phyloP scores from a whole-genome alignment of 208 protist genomes.

The Trypanosoma brucei region DNA sequence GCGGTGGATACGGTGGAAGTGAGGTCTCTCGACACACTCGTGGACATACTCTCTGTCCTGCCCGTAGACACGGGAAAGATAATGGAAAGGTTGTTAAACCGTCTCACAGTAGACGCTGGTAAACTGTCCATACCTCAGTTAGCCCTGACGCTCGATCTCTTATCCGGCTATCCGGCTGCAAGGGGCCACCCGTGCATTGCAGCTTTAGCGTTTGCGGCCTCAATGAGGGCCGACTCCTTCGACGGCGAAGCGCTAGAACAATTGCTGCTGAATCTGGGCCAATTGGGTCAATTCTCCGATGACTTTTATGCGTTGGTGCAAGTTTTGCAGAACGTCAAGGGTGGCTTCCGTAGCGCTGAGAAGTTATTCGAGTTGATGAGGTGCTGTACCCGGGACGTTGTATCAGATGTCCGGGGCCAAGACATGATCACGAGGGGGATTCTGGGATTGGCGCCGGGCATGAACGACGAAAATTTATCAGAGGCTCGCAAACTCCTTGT shows the following conservation, averaged over 20 bases:
- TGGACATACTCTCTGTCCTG: constrained; percentile 72
- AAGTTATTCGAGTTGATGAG: constrained; percentile 34
- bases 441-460: constrained; percentile 33
- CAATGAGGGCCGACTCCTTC: constrained; percentile 48
- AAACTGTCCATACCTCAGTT: constrained; percentile 56
- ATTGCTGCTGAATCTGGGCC: constrained; percentile 49
- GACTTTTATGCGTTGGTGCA: constrained; percentile 66
- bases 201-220: constrained; percentile 58
- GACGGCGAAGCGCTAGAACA: constrained; percentile 52
- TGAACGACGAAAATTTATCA: constrained; percentile 60
- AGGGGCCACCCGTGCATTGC: constrained; percentile 58
- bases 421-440: constrained; percentile 42
- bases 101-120: constrained; percentile 56
- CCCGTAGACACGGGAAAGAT: constrained; percentile 38
- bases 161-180: constrained; percentile 78
- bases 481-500: constrained; percentile 37
- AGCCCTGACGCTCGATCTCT: constrained; percentile 48
- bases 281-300: constrained; percentile 70
- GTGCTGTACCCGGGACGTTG: constrained; percentile 34
- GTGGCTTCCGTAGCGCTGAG: constrained; percentile 58
- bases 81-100: constrained; percentile 60
- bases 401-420: constrained; percentile 26
- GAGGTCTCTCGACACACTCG: constrained; percentile 35
- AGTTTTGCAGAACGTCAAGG: constrained; percentile 44
- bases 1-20: constrained; percentile 44